Evolutionary conservation across 345 rosid genomes (phyloP).

Genomic region (Mangifera indica): DNA sequence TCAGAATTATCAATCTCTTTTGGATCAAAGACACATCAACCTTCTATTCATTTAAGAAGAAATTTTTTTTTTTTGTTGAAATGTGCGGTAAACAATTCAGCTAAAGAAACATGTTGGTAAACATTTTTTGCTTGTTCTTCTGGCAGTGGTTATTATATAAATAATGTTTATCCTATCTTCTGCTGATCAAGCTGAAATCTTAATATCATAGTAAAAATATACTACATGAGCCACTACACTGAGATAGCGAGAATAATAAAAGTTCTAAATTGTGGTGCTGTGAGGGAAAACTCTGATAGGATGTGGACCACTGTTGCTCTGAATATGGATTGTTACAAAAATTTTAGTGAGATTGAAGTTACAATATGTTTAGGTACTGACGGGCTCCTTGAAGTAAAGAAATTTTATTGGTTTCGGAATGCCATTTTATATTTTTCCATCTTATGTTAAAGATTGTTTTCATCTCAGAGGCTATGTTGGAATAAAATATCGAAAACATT

Average conservation of each 20-base stretch:
- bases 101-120: neutral
- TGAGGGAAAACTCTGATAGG: no score
- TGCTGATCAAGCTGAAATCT: no score
- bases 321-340: neutral
- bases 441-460: neutral
- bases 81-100: neutral
- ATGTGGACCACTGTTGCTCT: neutral
- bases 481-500: constrained; percentile 3
- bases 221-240: neutral
- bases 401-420: no score
- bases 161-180: neutral
- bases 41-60: neutral
- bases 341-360: neutral
- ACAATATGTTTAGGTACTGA: constrained; percentile 15
- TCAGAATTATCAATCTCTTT: neutral
- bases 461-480: neutral
- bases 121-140: no score
- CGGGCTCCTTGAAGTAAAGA: no score
- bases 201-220: no score
- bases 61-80: neutral
- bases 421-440: no score
- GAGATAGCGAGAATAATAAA: neutral
- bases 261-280: neutral
- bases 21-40: neutral
- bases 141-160: neutral